A percentile compares a stretch with the other conserved stretches of the same genome.
These are phyloP conservation scores for Acmispon strigosus DNA, from an alignment of 306 rosid genomes.

Conservation along the genomic window DNA sequence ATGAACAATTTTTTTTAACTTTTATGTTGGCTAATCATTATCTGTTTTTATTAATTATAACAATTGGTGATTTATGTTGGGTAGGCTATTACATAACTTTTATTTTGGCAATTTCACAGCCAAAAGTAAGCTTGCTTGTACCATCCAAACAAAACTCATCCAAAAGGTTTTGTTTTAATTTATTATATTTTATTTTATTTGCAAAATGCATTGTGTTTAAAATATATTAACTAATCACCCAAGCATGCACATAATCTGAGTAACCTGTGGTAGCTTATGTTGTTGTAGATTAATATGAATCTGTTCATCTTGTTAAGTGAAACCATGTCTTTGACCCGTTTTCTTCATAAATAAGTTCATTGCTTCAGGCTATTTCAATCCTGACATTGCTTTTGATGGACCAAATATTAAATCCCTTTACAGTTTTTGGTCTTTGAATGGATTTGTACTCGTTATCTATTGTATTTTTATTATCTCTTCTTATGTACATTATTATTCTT, in stretches of 20 bases:
- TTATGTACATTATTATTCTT: neutral
- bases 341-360: neutral
- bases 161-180: neutral
- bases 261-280: neutral
- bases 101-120: neutral
- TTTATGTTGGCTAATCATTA: neutral
- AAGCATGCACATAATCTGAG: neutral
- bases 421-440: neutral
- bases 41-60: neutral
- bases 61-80: neutral
- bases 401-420: neutral
- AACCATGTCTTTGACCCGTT: neutral
- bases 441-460: neutral
- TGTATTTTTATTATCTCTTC: neutral
- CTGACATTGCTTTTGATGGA: constrained; percentile 11
- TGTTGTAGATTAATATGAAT: neutral
- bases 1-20: neutral
- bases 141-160: neutral
- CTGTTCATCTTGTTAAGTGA: neutral
- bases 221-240: neutral
- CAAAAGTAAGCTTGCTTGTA: neutral
- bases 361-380: constrained; percentile 6
- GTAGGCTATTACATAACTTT: neutral
- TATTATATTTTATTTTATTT: no score
- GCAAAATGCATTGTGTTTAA: neutral